A percentile compares a stretch with the other conserved stretches of the same genome.
phyloP scores from a whole-genome alignment of 176 grass and related monocot genomes.

The Miscanthus lutarioriparius region DNA sequence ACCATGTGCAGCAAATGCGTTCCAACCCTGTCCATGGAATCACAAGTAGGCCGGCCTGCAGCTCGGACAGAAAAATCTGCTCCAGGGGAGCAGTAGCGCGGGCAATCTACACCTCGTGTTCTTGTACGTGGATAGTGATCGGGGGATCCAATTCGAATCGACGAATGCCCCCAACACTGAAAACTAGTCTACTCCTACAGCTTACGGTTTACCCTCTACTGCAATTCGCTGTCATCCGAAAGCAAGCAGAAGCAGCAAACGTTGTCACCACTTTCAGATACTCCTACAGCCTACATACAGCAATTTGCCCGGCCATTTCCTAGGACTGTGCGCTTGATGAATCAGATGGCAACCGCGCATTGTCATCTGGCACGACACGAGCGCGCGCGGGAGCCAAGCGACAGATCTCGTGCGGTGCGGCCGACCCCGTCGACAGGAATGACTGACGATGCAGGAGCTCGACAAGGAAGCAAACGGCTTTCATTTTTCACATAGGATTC shows the following conservation, averaged over 20 bases:
- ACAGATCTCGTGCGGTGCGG: neutral
- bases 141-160: neutral
- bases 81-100: neutral
- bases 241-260: too few species aligned
- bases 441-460: neutral
- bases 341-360: too few species aligned
- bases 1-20: neutral
- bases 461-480: conserved; percentile 10
- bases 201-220: neutral
- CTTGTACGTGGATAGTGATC: neutral
- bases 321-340: too few species aligned
- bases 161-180: too few species aligned
- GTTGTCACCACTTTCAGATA: too few species aligned
- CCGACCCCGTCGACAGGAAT: neutral
- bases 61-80: neutral
- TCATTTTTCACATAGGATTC: neutral
- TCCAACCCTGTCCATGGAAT: neutral
- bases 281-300: too few species aligned
- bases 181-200: too few species aligned
- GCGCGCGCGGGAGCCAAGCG: neutral
- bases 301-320: too few species aligned
- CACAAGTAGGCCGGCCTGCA: neutral
- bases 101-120: neutral
- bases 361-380: neutral
- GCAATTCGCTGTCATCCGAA: neutral